Evolutionary conservation across 1,284 basidiomycete genomes (phyloP), one percentile per base, ranked within the genome.

Genomic region (Taiwanofungus camphoratus): DNA sequence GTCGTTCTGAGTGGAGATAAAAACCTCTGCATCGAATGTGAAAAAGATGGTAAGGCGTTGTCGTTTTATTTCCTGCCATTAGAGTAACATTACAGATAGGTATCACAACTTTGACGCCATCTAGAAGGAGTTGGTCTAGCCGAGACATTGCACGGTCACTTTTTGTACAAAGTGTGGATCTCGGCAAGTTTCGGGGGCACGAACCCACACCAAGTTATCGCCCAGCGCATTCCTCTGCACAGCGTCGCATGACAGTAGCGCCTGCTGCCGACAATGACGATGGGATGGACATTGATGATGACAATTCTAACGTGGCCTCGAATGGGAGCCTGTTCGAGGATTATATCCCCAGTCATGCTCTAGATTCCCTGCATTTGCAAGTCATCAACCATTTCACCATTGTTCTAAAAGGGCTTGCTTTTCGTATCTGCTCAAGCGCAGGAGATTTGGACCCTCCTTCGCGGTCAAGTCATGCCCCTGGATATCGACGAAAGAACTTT

Each of bases 351-450:
- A 71, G 67, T 36, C 76, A 85, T 55, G 70, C 80, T 3, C 66
- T 82, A 44, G 81, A 83, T 59, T 64, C 73, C 44, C 70, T 88
- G 32, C 86, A 88, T 56, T 58, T 77, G 23, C 76, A 84, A 52
- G 71, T 87, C 36, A 70, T 84, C 39, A 77, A 80, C 36, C 77
- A 86, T 56, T 87, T 88, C 57, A 70, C 69, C 20, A 68, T 70
- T 31, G 59, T 84, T 39, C 68, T 88, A 27, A 61, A 70, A 27
- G 75, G 76, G 34, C 68, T 87, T 4, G 79, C 75, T 22, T 63
- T 61, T 41, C 73, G 71, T 44, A 70, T 79, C 13, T 79, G 72
- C 22, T 56, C 60, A 23, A 74, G 70, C 40, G 65, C 58, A 50
- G 58, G 59, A 6, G 52, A 59, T 12, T 42, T 29, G 41, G 51